These are phyloP conservation scores for Russula earlei DNA, from an alignment of 768 basidiomycete genomes.

Conservation along the genomic window DNA sequence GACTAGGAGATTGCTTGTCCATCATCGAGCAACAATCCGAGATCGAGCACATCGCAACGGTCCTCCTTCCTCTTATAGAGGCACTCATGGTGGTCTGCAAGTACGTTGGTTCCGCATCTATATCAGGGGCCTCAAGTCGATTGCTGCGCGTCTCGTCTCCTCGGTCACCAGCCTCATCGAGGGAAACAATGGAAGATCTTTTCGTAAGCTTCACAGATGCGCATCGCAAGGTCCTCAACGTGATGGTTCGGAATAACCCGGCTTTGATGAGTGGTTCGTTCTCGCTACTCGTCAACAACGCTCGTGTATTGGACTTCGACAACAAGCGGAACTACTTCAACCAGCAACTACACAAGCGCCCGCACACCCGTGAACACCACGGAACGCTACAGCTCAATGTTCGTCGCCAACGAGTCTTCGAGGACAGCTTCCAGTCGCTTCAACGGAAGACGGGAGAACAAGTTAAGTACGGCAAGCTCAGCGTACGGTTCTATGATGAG, in stretches of 20 bases:
- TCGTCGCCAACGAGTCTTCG: constrained; percentile 85
- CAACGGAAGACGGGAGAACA: constrained; percentile 88
- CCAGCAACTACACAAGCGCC: constrained; percentile 83
- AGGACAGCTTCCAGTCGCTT: constrained; percentile 91
- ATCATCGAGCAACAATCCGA: constrained; percentile 73
- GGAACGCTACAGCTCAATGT: constrained; percentile 82
- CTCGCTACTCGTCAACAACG: constrained; percentile 90
- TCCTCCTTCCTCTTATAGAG: constrained; percentile 90
- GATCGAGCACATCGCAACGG: constrained; percentile 82
- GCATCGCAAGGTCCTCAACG: constrained; percentile 87
- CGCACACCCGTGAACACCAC: constrained; percentile 70
- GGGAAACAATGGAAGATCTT: constrained; percentile 79
- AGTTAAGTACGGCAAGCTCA: constrained; percentile 96
- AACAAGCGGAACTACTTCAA: constrained; percentile 97
- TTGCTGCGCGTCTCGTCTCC: constrained; percentile 61
- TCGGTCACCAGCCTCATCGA: constrained; percentile 50
- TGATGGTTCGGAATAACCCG: constrained; percentile 98
- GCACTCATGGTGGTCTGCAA: constrained; percentile 98
- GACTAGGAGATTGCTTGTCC: constrained; percentile 81
- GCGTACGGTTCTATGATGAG: constrained; percentile 91
- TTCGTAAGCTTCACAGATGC: constrained; percentile 91
- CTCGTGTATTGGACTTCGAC: constrained; percentile 95
- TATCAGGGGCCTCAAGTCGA: constrained; percentile 37
- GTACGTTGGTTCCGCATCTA: constrained; percentile 66
- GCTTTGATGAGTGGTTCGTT: constrained; percentile 98